These are phyloP conservation scores for Globisporangium cederbergense DNA, from an alignment of 352 stramenopile species.

Conservation along the genomic window DNA sequence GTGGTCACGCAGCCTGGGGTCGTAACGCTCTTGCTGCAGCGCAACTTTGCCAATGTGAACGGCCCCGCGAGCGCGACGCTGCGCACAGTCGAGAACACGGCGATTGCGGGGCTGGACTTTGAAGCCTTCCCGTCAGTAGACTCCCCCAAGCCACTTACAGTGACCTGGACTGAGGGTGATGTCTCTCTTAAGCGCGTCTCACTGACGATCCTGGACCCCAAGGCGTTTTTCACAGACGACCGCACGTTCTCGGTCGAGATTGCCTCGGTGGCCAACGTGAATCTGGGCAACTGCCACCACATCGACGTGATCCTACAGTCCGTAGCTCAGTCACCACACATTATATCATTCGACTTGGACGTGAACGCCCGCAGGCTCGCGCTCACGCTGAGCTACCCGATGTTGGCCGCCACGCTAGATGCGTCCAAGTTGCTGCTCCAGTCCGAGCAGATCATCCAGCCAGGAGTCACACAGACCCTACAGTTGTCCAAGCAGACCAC, in stretches of 20 bases:
- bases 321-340: constrained; percentile 31
- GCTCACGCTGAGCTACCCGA: constrained; percentile 30
- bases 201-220: constrained; percentile 37
- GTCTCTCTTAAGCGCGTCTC: constrained; percentile 33
- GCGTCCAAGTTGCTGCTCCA: constrained; percentile 46
- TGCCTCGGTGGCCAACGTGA: constrained; percentile 31
- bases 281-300: constrained; percentile 44
- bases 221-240: constrained; percentile 29
- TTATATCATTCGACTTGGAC: constrained; percentile 47
- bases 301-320: constrained; percentile 33
- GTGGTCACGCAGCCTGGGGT: constrained; percentile 29
- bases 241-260: constrained; percentile 56
- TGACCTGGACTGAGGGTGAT: constrained; percentile 35
- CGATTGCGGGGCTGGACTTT: constrained; percentile 50
- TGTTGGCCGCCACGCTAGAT: constrained; percentile 41
- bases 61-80: constrained; percentile 30
- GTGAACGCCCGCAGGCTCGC: constrained; percentile 39
- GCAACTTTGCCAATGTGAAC: constrained; percentile 37
- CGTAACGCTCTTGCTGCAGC: constrained; percentile 44
- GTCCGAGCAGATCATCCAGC: constrained; percentile 18
- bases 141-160: background rate
- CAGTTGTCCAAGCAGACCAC: constrained; percentile 32
- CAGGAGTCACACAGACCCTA: constrained; percentile 16
- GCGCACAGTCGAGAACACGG: constrained; percentile 43
- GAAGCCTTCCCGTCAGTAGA: constrained; percentile 21